These are phyloP conservation scores for Dichomitus squalens DNA, from an alignment of 1,284 basidiomycete species.

Conservation along the genomic window DNA sequence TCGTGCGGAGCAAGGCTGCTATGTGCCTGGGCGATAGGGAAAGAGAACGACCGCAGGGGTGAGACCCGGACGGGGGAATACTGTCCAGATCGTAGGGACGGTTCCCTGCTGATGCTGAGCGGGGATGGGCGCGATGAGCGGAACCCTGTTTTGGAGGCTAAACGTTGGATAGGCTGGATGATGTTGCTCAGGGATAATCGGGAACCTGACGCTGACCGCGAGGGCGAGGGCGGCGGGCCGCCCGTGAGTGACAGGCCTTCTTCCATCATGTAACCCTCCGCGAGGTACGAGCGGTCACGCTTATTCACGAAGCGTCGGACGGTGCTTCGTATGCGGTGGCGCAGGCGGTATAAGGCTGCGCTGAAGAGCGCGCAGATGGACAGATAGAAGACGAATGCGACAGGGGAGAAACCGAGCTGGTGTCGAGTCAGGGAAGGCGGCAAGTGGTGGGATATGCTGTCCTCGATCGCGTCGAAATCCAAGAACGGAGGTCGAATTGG, in stretches of 20 bases:
- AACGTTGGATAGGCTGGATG: constrained; percentile 22
- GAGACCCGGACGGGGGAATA: constrained; percentile 31
- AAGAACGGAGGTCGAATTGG: constrained; percentile 66
- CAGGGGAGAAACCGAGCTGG: constrained; percentile 70
- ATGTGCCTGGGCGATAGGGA: constrained; percentile 23
- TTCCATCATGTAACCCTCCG: constrained; percentile 56
- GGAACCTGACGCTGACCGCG: constrained; percentile 25
- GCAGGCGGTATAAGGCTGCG: constrained; percentile 54
- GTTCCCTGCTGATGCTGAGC: constrained; percentile 23
- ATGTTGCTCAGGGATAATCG: constrained; percentile 24
- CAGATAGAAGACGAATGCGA: constrained; percentile 58
- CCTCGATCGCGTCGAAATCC: constrained; percentile 60
- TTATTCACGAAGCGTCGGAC: constrained; percentile 52
- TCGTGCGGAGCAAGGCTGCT: constrained; percentile 22
- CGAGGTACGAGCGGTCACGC: constrained; percentile 40
- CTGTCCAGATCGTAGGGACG: constrained; percentile 26
- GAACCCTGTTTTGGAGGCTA: constrained; percentile 24
- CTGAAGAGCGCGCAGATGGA: constrained; percentile 44
- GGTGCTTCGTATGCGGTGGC: constrained; percentile 50
- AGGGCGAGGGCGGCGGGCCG: constrained; percentile 25
- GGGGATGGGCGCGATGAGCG: constrained; percentile 26
- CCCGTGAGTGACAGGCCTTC: constrained; percentile 47
- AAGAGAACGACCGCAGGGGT: constrained; percentile 32
- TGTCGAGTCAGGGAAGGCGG: constrained; percentile 59
- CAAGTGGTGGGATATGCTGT: constrained; percentile 62